Evolutionary conservation across 2,329 filamentous ascomycete species (phyloP).

Genomic region (Botrytis medusae): DNA sequence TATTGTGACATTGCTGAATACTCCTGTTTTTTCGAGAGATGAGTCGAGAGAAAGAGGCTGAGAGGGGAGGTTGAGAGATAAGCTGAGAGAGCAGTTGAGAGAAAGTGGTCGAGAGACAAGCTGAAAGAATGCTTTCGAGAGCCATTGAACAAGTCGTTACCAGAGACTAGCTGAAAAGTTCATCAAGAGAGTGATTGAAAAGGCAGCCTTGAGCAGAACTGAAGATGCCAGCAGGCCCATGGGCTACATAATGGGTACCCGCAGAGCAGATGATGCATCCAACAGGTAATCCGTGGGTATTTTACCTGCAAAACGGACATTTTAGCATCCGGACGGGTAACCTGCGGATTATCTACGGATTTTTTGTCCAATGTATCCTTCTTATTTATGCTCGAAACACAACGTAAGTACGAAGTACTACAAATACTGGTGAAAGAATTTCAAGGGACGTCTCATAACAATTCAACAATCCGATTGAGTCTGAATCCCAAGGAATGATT

Average conservation of each 20-base stretch:
- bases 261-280: neutral
- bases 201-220: neutral
- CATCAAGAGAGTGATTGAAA: too few relatives aligned
- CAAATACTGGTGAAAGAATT: neutral
- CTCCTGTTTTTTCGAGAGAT: neutral
- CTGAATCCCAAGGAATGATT: neutral
- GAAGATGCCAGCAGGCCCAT: neutral
- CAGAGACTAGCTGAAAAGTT: too few relatives aligned
- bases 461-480: neutral
- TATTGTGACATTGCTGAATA: neutral
- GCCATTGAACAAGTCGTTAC: too few relatives aligned
- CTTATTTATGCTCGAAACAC: neutral
- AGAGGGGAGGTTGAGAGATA: neutral
- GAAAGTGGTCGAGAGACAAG: too few relatives aligned
- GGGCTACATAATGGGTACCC: neutral
- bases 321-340: fast-evolving
- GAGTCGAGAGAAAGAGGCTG: fast-evolving
- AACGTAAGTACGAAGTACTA: neutral
- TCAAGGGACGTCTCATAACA: fast-evolving
- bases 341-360: fast-evolving
- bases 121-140: too few relatives aligned
- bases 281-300: neutral
- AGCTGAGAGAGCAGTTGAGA: too few relatives aligned
- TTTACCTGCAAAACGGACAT: too few relatives aligned
- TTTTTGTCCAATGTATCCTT: fast-evolving